Evolutionary conservation across 805 yeast genomes (phyloP), one percentile per base, ranked within the genome.

Genomic region (Cyberlindnera subsufficiens): DNA sequence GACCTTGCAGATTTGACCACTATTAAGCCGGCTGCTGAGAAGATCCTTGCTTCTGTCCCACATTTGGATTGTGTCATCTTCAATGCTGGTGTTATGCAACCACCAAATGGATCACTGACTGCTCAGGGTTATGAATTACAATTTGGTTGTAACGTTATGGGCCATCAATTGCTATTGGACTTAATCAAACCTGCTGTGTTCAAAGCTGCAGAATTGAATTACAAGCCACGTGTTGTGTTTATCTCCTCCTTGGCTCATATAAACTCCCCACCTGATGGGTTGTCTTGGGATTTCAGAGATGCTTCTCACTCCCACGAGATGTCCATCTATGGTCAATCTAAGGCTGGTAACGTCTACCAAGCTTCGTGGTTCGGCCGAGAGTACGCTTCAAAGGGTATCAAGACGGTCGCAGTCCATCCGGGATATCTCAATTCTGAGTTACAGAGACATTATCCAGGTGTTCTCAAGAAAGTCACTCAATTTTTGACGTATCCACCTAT

Each of bases 71-170:
- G 66, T 3, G 58, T 68, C 17, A 56, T 72, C 29, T 65, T 68
- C 48, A 73, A 72, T 51, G 76, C 75, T 10, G 75, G 74, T 30
- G 66, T 73, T 4, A 67, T 69, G 71, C 44, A 42, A 9, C 69
- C 70, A 3, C 68, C 73, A 4, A 39, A 38, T 20, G 68, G 64
- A 1, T 48, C 67, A 8, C 45, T 43, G 29, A 65, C 78, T 5
- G 54, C 40, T 10, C 77, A 75, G 55, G 77, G 75, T 8, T 65
- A 60, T 42, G 80, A 75, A 40, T 42, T 61, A 31, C 74, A 69
- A 41, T 55, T 72, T 33, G 80, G 76, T 9, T 66, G 69, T 16
- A 76, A 75, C 53, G 65, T 54, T 16, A 48, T 76, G 14, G 80
- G 72, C 2, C 72, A 74, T 22, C 71, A 64, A 40, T 52, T 72